Percentiles rank a stretch among this genome's conserved stretches.
Evolutionary conservation across 768 basidiomycete genomes (phyloP).

Genomic region (Harrya chromipes): DNA sequence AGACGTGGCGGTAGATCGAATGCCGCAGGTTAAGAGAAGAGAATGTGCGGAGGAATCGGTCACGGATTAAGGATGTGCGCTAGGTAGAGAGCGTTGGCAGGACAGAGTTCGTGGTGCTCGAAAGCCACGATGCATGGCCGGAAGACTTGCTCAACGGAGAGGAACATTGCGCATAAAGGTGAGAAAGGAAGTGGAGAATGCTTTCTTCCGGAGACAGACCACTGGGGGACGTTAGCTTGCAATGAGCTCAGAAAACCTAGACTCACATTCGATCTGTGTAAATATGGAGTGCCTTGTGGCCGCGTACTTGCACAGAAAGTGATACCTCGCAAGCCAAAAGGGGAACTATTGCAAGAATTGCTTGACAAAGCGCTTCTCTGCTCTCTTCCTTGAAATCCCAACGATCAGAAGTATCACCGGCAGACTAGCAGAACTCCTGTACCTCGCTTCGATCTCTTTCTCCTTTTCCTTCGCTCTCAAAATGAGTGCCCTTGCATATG

Average conservation of each 20-base stretch:
- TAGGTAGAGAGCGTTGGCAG: too few species aligned
- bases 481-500: too few species aligned
- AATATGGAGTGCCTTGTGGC: too few species aligned
- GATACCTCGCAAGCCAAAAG: constrained; percentile 74
- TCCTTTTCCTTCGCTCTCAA: constrained; percentile 51
- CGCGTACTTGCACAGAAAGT: constrained; percentile 50
- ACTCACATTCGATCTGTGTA: too few species aligned
- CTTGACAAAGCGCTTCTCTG: constrained; percentile 66
- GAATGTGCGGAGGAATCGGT: constrained; percentile 44
- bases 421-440: neutral
- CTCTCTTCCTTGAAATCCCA: constrained; percentile 53
- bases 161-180: too few species aligned
- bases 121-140: constrained; percentile 62
- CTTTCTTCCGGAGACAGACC: too few species aligned
- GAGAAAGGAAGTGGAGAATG: too few species aligned
- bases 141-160: constrained; percentile 80
- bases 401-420: constrained; percentile 2
- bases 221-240: too few species aligned
- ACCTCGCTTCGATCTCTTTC: constrained; percentile 41
- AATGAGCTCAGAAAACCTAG: too few species aligned
- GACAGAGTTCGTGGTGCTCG: too few species aligned
- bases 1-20: constrained; percentile 70
- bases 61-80: too few species aligned
- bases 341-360: constrained; percentile 67
- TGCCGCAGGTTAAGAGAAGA: constrained; percentile 39